phyloP scores from a whole-genome alignment of 225 moss, liverwort and hornwort species.

The Rhytidiadelphus loreus region DNA sequence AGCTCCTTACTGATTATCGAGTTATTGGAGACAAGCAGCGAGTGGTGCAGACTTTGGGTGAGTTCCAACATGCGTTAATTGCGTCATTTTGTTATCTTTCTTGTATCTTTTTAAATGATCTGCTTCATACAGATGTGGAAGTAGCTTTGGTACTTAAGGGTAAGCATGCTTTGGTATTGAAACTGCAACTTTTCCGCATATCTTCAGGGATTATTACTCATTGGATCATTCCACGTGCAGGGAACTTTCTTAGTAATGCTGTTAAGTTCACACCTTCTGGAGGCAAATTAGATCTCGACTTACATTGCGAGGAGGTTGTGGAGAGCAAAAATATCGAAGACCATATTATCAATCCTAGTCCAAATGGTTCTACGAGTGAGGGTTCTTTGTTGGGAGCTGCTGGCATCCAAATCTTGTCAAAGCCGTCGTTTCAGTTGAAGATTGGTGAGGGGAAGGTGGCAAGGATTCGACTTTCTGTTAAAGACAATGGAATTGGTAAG shows the following conservation, averaged over 20 bases:
- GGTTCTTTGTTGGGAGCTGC: conserved; percentile 15
- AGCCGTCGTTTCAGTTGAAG: conserved; percentile 11
- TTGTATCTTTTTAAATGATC: neutral
- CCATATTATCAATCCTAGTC: neutral
- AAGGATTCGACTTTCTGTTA: conserved; percentile 59
- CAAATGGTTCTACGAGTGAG: conserved; percentile 5
- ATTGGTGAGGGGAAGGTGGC: conserved; percentile 38
- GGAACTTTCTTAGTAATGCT: conserved; percentile 70
- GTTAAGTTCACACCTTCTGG: conserved; percentile 66
- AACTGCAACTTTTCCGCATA: neutral
- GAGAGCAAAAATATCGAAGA: conserved; percentile 10
- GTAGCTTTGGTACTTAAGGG: too few species aligned
- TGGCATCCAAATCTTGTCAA: conserved; percentile 26
- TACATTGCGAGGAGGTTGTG: conserved; percentile 49
- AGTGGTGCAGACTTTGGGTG: conserved; percentile 67
- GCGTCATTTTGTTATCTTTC: neutral
- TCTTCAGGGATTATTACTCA: neutral
- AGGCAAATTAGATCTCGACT: conserved; percentile 49
- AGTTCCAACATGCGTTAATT: neutral
- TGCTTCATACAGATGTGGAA: neutral
- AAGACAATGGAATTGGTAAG: conserved; percentile 69
- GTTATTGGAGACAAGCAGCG: conserved; percentile 76
- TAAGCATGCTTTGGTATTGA: too few species aligned
- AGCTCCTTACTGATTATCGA: conserved; percentile 31
- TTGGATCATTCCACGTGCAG: neutral